A percentile compares a stretch with the other conserved stretches of the same genome.
phyloP scores from a whole-genome alignment of 768 basidiomycete genomes.

The Termitomyces sp. region DNA sequence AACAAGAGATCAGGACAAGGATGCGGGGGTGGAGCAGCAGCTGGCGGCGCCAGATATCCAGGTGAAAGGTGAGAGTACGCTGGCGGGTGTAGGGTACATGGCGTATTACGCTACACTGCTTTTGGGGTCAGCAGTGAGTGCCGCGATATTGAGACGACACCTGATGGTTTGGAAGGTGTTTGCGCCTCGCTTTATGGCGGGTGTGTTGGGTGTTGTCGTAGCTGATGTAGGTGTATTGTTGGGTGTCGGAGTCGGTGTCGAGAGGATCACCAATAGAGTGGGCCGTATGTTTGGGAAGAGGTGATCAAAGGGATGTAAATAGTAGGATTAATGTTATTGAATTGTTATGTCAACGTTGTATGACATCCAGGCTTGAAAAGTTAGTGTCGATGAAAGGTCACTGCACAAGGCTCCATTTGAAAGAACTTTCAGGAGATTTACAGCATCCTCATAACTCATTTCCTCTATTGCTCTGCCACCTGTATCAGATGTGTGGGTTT shows the following conservation, averaged over 20 bases:
- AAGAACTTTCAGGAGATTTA: no score
- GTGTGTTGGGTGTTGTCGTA: slow-evolving; percentile 56
- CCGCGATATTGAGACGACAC: slow-evolving; percentile 76
- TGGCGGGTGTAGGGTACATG: slow-evolving; percentile 62
- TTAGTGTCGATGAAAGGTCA: no score
- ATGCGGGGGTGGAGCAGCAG: not conserved
- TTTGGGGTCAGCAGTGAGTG: slow-evolving; percentile 64
- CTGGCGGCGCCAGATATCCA: slow-evolving; percentile 22
- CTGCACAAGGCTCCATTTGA: no score
- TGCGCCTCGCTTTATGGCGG: slow-evolving; percentile 89
- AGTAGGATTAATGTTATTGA: not conserved
- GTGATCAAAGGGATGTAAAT: not conserved
- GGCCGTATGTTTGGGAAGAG: slow-evolving; percentile 19
- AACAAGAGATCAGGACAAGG: not conserved
- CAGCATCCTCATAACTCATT: no score
- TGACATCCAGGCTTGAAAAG: no score
- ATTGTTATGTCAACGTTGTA: not conserved
- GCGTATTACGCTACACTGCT: slow-evolving; percentile 63
- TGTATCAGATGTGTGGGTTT: no score
- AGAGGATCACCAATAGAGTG: slow-evolving; percentile 30
- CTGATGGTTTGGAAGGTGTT: slow-evolving; percentile 99
- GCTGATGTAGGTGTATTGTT: slow-evolving; percentile 68
- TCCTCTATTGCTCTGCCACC: no score
- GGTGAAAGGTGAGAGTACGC: slow-evolving; percentile 34
- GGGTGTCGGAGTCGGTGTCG: slow-evolving; percentile 56